These are phyloP conservation scores for Adansonia madagascariensis DNA, from an alignment of 441 rosid genomes.

Conservation along the genomic window DNA sequence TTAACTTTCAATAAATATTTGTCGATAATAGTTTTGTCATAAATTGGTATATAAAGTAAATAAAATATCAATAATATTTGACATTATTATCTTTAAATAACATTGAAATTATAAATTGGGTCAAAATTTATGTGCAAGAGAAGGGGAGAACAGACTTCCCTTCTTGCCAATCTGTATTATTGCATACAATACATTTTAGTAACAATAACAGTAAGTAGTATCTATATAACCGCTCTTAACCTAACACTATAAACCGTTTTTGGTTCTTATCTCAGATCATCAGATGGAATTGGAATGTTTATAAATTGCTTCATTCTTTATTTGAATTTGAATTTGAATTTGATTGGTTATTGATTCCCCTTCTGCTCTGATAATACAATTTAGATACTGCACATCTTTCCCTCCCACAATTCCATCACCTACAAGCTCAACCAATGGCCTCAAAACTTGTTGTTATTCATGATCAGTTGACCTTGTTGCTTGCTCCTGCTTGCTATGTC, in stretches of 20 bases:
- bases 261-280: not conserved
- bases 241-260: not conserved
- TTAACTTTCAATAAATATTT: too few relatives aligned
- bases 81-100: not conserved
- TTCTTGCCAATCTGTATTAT: conserved; percentile 1
- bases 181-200: not conserved
- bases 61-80: too few relatives aligned
- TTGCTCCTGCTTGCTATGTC: conserved; percentile 4
- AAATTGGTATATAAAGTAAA: too few relatives aligned
- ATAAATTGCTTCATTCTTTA: not conserved
- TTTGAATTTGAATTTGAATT: not conserved
- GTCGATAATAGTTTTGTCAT: too few relatives aligned
- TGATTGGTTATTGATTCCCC: not conserved
- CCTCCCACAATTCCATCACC: not conserved
- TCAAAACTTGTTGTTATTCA: not conserved
- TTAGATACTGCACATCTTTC: not conserved
- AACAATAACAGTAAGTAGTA: not conserved
- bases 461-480: not conserved
- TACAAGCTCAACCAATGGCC: not conserved
- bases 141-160: not conserved
- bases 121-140: conserved; percentile 32
- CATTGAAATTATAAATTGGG: not conserved
- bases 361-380: not conserved
- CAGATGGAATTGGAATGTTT: not conserved
- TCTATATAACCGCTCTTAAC: not conserved